Evolutionary conservation across 805 yeast species (phyloP).

Genomic region (Yarrowia sp.): DNA sequence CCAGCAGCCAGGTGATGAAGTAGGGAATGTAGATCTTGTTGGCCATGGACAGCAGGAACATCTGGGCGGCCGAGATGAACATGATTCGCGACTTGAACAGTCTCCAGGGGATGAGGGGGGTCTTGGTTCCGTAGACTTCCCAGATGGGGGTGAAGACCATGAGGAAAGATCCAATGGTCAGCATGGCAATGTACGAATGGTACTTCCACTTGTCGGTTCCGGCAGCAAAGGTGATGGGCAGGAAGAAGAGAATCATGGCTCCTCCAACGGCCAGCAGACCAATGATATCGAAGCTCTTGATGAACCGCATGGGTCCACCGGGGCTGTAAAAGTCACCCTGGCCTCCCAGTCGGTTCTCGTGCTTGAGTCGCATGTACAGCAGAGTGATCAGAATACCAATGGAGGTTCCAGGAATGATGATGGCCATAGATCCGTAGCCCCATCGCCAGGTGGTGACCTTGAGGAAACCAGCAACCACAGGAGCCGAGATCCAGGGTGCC

Average conservation of each 20-base stretch:
- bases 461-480: constrained; percentile 42
- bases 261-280: constrained; percentile 28
- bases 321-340: constrained; percentile 27
- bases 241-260: constrained; percentile 31
- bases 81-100: constrained; percentile 30
- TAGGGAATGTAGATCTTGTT: constrained; percentile 33
- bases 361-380: constrained; percentile 22
- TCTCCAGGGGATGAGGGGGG: constrained; percentile 27
- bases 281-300: constrained; percentile 7
- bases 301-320: constrained; percentile 32
- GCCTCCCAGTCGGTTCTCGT: constrained; percentile 16
- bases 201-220: constrained; percentile 37
- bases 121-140: constrained; percentile 32
- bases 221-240: constrained; percentile 30
- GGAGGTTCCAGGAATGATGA: constrained; percentile 52
- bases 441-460: constrained; percentile 59
- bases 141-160: constrained; percentile 34
- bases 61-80: constrained; percentile 28
- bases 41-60: constrained; percentile 37
- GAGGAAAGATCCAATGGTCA: constrained; percentile 20
- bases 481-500: constrained; percentile 36
- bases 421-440: constrained; percentile 59
- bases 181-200: constrained; percentile 32
- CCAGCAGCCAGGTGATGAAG: constrained; percentile 36
- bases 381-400: constrained; percentile 12